Evolutionary conservation across 164 flowering plant genomes (phyloP).

Genomic region (Magnolia sinica): DNA sequence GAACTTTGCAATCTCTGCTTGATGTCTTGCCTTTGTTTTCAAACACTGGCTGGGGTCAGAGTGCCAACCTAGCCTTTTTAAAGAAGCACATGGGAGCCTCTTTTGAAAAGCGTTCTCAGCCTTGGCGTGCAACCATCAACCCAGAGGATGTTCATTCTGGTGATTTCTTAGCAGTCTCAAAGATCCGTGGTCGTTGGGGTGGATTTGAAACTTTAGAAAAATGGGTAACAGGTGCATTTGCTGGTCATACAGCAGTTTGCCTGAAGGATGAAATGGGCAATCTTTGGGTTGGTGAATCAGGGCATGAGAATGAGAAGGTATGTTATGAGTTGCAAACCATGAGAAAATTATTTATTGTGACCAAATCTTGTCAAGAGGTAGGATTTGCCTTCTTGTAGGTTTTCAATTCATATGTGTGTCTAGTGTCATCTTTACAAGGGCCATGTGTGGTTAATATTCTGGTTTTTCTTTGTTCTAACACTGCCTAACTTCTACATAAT

Average conservation of each 20-base stretch:
- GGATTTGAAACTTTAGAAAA: constrained; percentile 98
- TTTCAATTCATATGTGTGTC: background rate
- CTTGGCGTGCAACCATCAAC: constrained; percentile 66
- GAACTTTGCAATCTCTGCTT: constrained; percentile 72
- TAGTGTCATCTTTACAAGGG: background rate
- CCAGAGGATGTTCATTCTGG: constrained; percentile 95
- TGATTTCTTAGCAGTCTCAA: constrained; percentile 90
- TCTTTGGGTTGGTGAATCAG: constrained; percentile 99
- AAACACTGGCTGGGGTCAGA: constrained; percentile 88
- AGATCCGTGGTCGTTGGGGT: constrained; percentile 99
- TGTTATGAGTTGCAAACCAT: background rate
- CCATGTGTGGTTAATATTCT: background rate
- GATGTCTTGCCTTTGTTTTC: constrained; percentile 96
- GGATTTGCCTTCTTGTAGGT: background rate
- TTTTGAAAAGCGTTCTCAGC: constrained; percentile 79
- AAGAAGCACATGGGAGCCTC: constrained; percentile 96
- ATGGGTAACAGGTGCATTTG: constrained; percentile 99
- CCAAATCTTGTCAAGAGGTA: background rate
- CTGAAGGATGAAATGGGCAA: constrained; percentile 87
- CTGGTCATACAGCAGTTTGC: constrained; percentile 98
- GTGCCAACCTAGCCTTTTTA: constrained; percentile 79
- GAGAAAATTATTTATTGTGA: background rate
- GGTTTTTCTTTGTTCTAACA: background rate
- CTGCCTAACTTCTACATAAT: background rate
- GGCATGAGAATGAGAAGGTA: constrained; percentile 99